Evolutionary conservation across 306 rosid genomes (phyloP).

Genomic region (Urtica urens): DNA sequence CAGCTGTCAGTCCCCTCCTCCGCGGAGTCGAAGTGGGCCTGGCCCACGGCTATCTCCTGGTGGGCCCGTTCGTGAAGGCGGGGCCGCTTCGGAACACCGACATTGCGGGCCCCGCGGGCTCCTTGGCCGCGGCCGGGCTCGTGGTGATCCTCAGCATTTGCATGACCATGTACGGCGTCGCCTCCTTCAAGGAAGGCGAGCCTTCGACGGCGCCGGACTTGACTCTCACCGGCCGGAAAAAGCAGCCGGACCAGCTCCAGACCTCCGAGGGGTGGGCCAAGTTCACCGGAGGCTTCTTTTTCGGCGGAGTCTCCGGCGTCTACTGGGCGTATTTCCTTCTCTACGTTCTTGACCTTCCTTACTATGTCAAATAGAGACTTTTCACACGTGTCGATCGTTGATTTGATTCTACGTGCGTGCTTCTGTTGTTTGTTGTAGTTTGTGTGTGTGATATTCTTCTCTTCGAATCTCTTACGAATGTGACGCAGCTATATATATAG

Average conservation of each 20-base stretch:
- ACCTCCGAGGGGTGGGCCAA: slow-evolving; percentile 95
- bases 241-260: slow-evolving; percentile 84
- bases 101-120: slow-evolving; percentile 60
- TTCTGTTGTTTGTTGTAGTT: no score
- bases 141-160: slow-evolving; percentile 66
- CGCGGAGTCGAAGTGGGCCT: slow-evolving; percentile 86
- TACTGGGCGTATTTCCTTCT: slow-evolving; percentile 80
- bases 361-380: slow-evolving; percentile 17
- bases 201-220: slow-evolving; percentile 71
- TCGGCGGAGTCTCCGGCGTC: slow-evolving; percentile 92
- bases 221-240: slow-evolving; percentile 79
- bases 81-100: slow-evolving; percentile 81
- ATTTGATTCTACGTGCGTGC: background rate
- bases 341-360: slow-evolving; percentile 68
- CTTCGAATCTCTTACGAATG: no score
- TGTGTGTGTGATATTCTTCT: no score
- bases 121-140: slow-evolving; percentile 83
- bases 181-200: slow-evolving; percentile 88
- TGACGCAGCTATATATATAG: no score
- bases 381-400: background rate
- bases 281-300: slow-evolving; percentile 93
- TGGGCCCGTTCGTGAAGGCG: slow-evolving; percentile 85
- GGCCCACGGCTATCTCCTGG: slow-evolving; percentile 78
- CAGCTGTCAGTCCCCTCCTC: slow-evolving; percentile 82
- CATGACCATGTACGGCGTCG: slow-evolving; percentile 61